Conservation (phyloP, 768 basidiomycete genomes). For the Cantharellus cinnabarinus region DNA sequence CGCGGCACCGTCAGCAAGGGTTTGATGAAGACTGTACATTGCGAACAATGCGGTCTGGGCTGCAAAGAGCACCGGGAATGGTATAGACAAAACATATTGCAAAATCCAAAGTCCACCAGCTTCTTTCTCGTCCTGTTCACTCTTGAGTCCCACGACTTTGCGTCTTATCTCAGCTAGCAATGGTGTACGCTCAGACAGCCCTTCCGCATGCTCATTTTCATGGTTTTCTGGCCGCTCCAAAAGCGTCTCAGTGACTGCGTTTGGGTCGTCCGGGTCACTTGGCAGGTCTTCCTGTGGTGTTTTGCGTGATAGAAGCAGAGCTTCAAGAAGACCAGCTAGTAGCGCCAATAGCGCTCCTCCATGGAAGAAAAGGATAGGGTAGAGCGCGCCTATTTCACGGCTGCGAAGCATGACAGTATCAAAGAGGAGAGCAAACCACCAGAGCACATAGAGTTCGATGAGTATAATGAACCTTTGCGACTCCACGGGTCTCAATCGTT, state of each 20-base stretch:
- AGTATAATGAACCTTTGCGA: constrained; percentile 32
- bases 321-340: constrained; percentile 13
- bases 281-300: neutral
- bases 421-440: constrained; percentile 36
- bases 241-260: neutral
- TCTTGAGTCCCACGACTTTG: neutral
- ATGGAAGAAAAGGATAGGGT: constrained; percentile 39
- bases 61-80: constrained; percentile 31
- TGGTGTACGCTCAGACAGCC: constrained; percentile 36
- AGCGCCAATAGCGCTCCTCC: constrained; percentile 24
- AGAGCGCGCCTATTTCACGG: constrained; percentile 30
- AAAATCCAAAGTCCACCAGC: constrained; percentile 30
- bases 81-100: constrained; percentile 34
- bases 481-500: no score
- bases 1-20: constrained; percentile 39
- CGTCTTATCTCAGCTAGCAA: constrained; percentile 18
- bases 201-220: neutral
- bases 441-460: constrained; percentile 33
- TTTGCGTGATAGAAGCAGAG: neutral
- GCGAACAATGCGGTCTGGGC: constrained; percentile 30
- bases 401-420: constrained; percentile 27
- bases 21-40: constrained; percentile 32
- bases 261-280: constrained; percentile 1
- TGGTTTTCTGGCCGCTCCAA: constrained; percentile 1
- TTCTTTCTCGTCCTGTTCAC: neutral